Evolutionary conservation across 2,329 filamentous ascomycete genomes (phyloP), one percentile per base, ranked within the genome.

Genomic region (Aspergillus floridensis): DNA sequence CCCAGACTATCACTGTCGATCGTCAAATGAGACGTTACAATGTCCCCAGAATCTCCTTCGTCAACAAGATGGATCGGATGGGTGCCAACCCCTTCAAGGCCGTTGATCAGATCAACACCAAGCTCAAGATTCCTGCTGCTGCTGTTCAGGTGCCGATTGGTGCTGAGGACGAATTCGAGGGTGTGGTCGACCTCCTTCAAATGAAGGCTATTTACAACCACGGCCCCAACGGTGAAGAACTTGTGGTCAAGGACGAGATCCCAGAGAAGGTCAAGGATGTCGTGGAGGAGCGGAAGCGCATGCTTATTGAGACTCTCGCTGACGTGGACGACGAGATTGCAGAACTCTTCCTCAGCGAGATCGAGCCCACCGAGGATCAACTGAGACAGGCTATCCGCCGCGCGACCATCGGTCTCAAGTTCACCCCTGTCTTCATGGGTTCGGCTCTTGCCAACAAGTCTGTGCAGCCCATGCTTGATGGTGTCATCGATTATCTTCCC

Each of bases 51-150:
- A 88, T 99, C 75, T 96, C 91, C 57, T 99, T 99, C 72, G 87
- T 99, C 75, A 99, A 99, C 82, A 99, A 99, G 84, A 98, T 99
- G 93, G 95, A 99, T 74, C 89, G 95, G 66, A 97, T 97, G 90
- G 95, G 95, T 61, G 91, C 95, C 65, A 98, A 99, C 74, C 95
- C 95, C 8, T 99, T 93, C 87, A 97, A 96, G 79, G 93, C 92
- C 8, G 88, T 99, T 59, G 93, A 99, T 46, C 93, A 97, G 79
- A 98, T 99, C 82, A 97, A 96, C 80, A 86, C 88, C 70, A 99
- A 99, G 80, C 86, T 99, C 63, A 93, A 93, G 79, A 89, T 98
- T 56, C 88, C 91, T 32, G 95, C 95, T 35, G 95, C 95, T 12
- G 95, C 95, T 19, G 84, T 99, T 48, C 95, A 99, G 78, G 87